Base-by-base conservation (phyloP, 2,329 filamentous ascomycete species). In the Aspergillus sp. region DNA sequence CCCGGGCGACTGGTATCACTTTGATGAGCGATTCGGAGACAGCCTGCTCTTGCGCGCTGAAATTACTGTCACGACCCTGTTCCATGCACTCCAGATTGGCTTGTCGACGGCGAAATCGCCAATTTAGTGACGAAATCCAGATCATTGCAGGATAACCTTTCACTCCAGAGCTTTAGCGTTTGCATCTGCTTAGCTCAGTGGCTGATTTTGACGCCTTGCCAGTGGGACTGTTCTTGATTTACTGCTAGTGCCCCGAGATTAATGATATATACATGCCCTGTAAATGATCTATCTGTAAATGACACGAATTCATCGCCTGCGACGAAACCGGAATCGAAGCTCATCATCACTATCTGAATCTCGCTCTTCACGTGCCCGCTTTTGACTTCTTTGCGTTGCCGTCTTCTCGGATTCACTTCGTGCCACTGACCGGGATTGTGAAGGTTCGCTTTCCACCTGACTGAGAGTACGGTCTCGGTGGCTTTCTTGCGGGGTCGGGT, bases 281-380 rank as follows among this genome's bases (percentile, higher is more conserved):
- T 52, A 54, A 52, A 52, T 19, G 40, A 56, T 31, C 24, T 48
- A 21, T 45, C 19, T 56, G 44, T 52, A 52, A 52, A 52, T 19
- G 40, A 56, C 56, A 54, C n/a, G n/a, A 51, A 63, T 62, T 49
- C 51, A 65, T 47, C 75, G 74, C 66, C 77, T 77, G 59, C 80
- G 74, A 62, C 79, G 78, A 63, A 86, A 85, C 55, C 80, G 77
- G 64, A 84, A 84, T 33, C 81, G 81, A 57, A 80, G 73, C 61
- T 81, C 82, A 64, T 85, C 83, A 27, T 84, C 84, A 65, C 84
- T 83, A 45, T 84, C 84, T 43, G 80, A 82, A 35, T 82, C 80
- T 6, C 74, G 68, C 52, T 68, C 64, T 62, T 69, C 68, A 62
- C 72, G 75, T 52, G 50, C 56, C 59, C 73, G 72, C 64, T 74